Conservation (phyloP, 208 protist species). For the Trypanosoma conorhini region DNA sequence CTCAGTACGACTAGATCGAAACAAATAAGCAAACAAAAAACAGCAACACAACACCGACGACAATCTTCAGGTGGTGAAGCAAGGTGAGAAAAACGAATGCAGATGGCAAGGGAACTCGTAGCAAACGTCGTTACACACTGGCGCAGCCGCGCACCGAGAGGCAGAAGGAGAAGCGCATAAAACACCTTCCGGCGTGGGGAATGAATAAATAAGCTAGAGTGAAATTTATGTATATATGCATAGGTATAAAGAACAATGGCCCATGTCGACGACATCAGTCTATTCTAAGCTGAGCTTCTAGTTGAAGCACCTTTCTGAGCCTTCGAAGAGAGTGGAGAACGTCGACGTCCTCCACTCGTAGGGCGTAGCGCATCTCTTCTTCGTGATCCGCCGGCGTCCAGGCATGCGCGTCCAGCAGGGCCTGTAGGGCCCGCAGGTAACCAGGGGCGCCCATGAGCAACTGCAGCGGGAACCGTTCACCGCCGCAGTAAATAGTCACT, state of each 20-base stretch:
- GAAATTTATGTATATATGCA: not conserved
- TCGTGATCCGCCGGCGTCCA: conserved; percentile 3
- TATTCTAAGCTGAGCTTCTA: not conserved
- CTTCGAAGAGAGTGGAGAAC: conserved; percentile 13
- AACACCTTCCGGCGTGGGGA: no score
- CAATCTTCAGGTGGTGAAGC: not conserved
- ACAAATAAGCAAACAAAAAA: no score
- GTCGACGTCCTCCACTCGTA: conserved; percentile 34
- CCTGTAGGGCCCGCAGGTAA: conserved; percentile 47
- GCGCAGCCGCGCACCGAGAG: no score
- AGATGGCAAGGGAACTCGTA: no score
- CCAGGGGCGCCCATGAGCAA: conserved; percentile 69
- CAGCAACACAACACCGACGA: not conserved
- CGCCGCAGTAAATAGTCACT: conserved; percentile 28
- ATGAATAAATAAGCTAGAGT: no score
- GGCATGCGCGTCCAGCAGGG: conserved; percentile 28
- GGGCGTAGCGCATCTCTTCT: conserved; percentile 11
- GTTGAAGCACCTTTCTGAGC: conserved; percentile 1
- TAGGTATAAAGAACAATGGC: conserved; percentile 25
- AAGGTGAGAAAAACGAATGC: not conserved
- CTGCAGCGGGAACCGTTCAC: conserved; percentile 36
- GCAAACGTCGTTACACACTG: no score
- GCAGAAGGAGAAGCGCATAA: no score
- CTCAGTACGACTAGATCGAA: no score
- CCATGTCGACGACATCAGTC: not conserved